These are phyloP conservation scores for Fusarium newnesense DNA, from an alignment of 2,329 filamentous ascomycete species.

Conservation along the genomic window DNA sequence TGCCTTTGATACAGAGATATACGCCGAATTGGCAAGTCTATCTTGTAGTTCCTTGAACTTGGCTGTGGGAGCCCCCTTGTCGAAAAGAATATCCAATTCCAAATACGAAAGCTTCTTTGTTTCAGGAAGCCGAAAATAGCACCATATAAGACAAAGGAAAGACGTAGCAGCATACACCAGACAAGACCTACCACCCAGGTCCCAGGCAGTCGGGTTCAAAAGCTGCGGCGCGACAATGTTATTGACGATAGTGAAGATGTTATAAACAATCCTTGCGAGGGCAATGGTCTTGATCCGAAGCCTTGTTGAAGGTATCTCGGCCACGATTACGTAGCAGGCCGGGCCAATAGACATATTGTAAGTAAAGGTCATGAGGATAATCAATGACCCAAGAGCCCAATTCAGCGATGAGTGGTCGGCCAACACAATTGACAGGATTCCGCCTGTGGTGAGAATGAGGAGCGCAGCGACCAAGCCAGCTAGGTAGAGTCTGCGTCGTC, in stretches of 20 bases:
- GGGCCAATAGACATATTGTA: slow-evolving; percentile 42
- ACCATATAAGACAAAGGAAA: slow-evolving; percentile 31
- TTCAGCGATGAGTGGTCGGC: slow-evolving; percentile 37
- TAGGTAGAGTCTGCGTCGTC: slow-evolving; percentile 52
- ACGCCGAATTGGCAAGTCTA: slow-evolving; percentile 11
- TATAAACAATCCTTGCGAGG: slow-evolving; percentile 44
- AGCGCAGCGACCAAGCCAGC: slow-evolving; percentile 45
- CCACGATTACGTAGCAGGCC: slow-evolving; percentile 48
- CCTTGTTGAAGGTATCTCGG: slow-evolving; percentile 51
- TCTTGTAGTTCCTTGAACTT: slow-evolving; percentile 43
- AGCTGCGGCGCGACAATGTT: slow-evolving; percentile 31
- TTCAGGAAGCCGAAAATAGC: slow-evolving; percentile 38
- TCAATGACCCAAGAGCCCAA: slow-evolving; percentile 50
- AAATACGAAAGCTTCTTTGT: slow-evolving; percentile 34
- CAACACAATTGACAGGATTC: slow-evolving; percentile 47
- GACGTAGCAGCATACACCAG: slow-evolving; percentile 22
- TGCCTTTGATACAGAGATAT: slow-evolving; percentile 5
- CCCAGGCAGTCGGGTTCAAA: slow-evolving; percentile 33
- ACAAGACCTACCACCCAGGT: slow-evolving; percentile 35
- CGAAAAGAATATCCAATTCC: slow-evolving; percentile 41
- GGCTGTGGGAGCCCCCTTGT: slow-evolving; percentile 29
- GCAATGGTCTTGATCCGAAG: slow-evolving; percentile 52
- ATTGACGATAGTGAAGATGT: slow-evolving; percentile 25
- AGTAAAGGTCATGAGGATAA: slow-evolving; percentile 51
- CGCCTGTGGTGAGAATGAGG: slow-evolving; percentile 51